A percentile compares a stretch with the other conserved stretches of the same genome.
These are phyloP conservation scores for Daldinia grandis DNA, from an alignment of 495 filamentous ascomycete species.

Conservation along the genomic window DNA sequence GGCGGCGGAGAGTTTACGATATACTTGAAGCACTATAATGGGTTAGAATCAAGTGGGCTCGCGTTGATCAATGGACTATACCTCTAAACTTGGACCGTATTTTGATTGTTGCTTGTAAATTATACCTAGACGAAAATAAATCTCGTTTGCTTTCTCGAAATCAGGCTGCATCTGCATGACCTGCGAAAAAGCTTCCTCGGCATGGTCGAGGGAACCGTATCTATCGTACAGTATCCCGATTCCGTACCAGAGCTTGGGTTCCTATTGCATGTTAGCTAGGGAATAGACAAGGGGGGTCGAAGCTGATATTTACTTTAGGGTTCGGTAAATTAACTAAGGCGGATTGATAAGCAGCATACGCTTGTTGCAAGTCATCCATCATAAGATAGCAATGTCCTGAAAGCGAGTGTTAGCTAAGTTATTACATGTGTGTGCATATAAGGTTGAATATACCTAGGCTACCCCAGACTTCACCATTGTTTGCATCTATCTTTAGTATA, in stretches of 20 bases:
- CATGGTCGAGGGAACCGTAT: slow-evolving; percentile 96
- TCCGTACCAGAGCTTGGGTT: slow-evolving; percentile 98
- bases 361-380: slow-evolving; percentile 99
- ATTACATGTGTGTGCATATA: slow-evolving; percentile 5
- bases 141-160: slow-evolving; percentile 99
- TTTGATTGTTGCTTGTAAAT: slow-evolving; percentile 99
- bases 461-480: slow-evolving; percentile 96
- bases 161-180: slow-evolving; percentile 99
- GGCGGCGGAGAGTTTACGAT: slow-evolving; percentile 93
- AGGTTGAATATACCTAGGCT: slow-evolving; percentile 74
- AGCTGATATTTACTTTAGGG: slow-evolving; percentile 75
- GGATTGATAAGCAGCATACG: slow-evolving; percentile 97
- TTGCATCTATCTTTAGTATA: slow-evolving; percentile 87
- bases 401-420: slow-evolving; percentile 25
- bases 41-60: slow-evolving; percentile 38
- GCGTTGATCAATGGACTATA: slow-evolving; percentile 52
- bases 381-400: slow-evolving; percentile 94
- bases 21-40: slow-evolving; percentile 89
- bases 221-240: slow-evolving; percentile 98
- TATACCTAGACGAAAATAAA: slow-evolving; percentile 98
- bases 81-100: slow-evolving; percentile 89
- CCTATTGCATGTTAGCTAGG: slow-evolving; percentile 62
- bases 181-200: slow-evolving; percentile 97
- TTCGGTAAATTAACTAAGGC: slow-evolving; percentile 92
- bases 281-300: not conserved